Conservation (phyloP, 371 early-diverging fungal genomes). For the Rhizopus delemar region DNA sequence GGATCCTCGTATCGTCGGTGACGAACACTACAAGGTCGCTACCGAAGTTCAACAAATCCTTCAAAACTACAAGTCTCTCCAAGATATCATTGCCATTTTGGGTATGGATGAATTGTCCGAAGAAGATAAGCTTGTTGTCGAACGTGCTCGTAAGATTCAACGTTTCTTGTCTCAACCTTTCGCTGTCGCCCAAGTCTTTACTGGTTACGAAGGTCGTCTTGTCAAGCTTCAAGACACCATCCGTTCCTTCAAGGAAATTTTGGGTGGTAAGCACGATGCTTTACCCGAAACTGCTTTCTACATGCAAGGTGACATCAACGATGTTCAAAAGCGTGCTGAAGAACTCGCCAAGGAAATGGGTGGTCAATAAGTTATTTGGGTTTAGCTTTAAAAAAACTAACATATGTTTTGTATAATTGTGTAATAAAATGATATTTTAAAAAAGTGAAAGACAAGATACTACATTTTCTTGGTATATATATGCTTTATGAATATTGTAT, state of each 20-base stretch:
- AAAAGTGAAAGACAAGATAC: not conserved
- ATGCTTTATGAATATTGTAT: too few relatives aligned
- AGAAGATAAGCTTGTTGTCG: conserved; percentile 95
- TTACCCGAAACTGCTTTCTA: conserved; percentile 95
- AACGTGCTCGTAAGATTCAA: conserved; percentile 90
- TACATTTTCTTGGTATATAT: too few relatives aligned
- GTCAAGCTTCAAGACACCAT: conserved; percentile 90
- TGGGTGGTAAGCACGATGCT: conserved; percentile 92
- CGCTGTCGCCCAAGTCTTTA: conserved; percentile 93
- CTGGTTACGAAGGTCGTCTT: conserved; percentile 92
- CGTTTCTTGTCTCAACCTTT: conserved; percentile 97
- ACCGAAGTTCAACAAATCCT: conserved; percentile 91
- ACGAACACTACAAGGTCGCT: conserved; percentile 91
- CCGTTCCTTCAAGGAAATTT: conserved; percentile 92
- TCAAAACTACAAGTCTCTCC: conserved; percentile 94
- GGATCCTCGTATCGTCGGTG: conserved; percentile 93
- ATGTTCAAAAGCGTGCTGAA: conserved; percentile 87
- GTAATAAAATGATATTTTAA: not conserved
- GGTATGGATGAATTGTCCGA: conserved; percentile 98
- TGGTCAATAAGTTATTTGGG: conserved; percentile 19
- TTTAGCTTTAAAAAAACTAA: conserved; percentile 1
- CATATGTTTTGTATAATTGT: conserved; percentile 3
- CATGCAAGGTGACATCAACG: conserved; percentile 94
- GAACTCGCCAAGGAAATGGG: conserved; percentile 72
- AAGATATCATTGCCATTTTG: conserved; percentile 83